Evolutionary conservation across 129 eudicot species (phyloP).

Genomic region (Flaveria brownii): DNA sequence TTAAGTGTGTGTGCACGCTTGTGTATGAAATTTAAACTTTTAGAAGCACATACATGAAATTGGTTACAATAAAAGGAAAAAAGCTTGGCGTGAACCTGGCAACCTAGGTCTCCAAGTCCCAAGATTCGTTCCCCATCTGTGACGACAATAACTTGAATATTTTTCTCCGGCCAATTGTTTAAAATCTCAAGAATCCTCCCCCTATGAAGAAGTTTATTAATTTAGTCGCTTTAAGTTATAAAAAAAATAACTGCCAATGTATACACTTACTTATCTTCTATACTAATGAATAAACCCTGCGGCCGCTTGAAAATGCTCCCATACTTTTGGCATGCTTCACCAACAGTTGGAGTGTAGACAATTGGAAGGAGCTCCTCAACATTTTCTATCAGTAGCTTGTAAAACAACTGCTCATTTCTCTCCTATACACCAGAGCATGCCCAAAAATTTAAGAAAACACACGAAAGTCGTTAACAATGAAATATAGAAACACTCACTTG

Average conservation of each 20-base stretch:
- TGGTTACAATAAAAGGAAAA: background rate
- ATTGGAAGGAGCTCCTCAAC: constrained; percentile 92
- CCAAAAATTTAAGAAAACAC: background rate
- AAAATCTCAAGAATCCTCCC: constrained; percentile 77
- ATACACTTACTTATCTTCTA: constrained; percentile 67
- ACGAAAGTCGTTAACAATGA: background rate
- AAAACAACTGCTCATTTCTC: constrained; percentile 69
- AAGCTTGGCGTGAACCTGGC: constrained; percentile 54
- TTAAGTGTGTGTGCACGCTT: too few species aligned
- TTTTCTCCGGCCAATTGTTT: constrained; percentile 84
- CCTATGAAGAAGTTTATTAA: constrained; percentile 44
- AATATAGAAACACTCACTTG: constrained; percentile 47
- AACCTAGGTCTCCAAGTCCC: constrained; percentile 95
- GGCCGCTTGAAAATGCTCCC: constrained; percentile 84
- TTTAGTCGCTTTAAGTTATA: background rate
- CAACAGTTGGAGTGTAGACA: constrained; percentile 94
- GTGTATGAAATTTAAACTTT: too few species aligned
- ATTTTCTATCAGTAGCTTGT: constrained; percentile 78
- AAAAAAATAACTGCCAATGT: background rate
- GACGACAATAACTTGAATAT: constrained; percentile 82
- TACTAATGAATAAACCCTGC: constrained; percentile 85
- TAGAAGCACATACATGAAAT: too few species aligned
- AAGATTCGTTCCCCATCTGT: constrained; percentile 91
- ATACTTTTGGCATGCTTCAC: constrained; percentile 93
- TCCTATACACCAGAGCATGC: constrained; percentile 44